Percentiles rank a stretch among this genome's conserved stretches.
phyloP scores from a whole-genome alignment of 192 early-diverging fungal species.

The Borealophlyctis nickersoniae region DNA sequence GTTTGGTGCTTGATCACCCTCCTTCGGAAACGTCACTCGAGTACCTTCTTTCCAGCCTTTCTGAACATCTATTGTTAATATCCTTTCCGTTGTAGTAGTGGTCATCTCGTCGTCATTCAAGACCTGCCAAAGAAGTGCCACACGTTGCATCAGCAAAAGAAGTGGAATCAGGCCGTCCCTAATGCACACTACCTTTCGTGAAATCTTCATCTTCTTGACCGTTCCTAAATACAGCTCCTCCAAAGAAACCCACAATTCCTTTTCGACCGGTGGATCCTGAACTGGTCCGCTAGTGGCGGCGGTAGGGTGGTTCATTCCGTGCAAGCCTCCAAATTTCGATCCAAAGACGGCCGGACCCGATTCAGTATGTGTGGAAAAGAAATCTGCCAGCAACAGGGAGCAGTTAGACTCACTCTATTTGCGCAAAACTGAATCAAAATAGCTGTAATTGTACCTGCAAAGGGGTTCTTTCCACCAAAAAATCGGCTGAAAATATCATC shows the following conservation, averaged over 20 bases:
- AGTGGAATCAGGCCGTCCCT: background rate
- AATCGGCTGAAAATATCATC: constrained; percentile 48
- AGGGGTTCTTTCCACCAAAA: constrained; percentile 57
- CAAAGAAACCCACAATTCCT: constrained; percentile 41
- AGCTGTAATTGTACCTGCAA: constrained; percentile 30
- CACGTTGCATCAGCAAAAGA: constrained; percentile 5
- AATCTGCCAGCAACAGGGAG: constrained; percentile 22
- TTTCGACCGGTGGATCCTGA: constrained; percentile 42
- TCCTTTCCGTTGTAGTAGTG: constrained; percentile 38
- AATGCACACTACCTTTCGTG: constrained; percentile 38
- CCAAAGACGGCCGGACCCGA: constrained; percentile 43
- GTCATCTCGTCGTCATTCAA: constrained; percentile 54
- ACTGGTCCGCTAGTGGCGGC: constrained; percentile 23
- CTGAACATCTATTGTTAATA: constrained; percentile 49
- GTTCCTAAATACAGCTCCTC: constrained; percentile 55
- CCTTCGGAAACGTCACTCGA: constrained; percentile 45
- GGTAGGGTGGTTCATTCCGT: constrained; percentile 46
- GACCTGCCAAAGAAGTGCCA: constrained; percentile 24
- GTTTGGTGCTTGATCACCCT: constrained; percentile 58
- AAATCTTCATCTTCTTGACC: constrained; percentile 52
- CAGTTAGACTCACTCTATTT: too few relatives aligned
- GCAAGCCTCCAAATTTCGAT: constrained; percentile 51
- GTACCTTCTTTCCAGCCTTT: constrained; percentile 51
- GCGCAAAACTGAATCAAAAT: too few relatives aligned
- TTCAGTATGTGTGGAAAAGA: constrained; percentile 42